phyloP scores from a whole-genome alignment of 2,329 filamentous ascomycete genomes.

The Fusarium marasasianum region DNA sequence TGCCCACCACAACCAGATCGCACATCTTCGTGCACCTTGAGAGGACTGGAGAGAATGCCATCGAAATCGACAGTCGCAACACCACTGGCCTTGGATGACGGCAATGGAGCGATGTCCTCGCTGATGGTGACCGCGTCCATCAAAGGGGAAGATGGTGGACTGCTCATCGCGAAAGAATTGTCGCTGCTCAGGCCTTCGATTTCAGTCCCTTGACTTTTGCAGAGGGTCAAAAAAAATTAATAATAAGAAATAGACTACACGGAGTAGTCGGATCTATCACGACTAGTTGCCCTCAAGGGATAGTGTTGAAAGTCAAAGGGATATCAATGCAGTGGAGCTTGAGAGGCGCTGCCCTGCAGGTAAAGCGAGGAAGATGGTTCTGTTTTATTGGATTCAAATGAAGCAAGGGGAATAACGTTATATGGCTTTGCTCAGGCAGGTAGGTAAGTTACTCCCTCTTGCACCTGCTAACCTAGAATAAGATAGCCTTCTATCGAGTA shows the following conservation, averaged over 20 bases:
- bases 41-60: slow-evolving; percentile 73
- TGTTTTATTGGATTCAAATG: background rate
- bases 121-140: slow-evolving; percentile 62
- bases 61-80: slow-evolving; percentile 71
- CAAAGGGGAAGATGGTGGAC: slow-evolving; percentile 58
- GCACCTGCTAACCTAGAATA: slow-evolving; percentile 29
- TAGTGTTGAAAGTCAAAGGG: background rate
- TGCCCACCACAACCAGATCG: slow-evolving; percentile 90
- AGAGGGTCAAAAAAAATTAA: background rate
- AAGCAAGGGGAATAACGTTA: background rate
- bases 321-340: slow-evolving; percentile 3
- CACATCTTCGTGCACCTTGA: slow-evolving; percentile 86
- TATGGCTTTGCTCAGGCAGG: background rate
- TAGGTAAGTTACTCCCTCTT: background rate
- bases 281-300: slow-evolving; percentile 15
- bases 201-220: background rate
- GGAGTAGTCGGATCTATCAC: slow-evolving; percentile 8
- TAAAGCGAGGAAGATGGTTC: background rate
- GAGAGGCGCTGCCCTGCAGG: background rate
- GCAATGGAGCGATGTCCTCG: slow-evolving; percentile 67
- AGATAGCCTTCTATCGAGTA: slow-evolving; percentile 19
- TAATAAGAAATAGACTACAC: background rate
- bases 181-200: background rate
- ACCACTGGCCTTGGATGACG: slow-evolving; percentile 64
- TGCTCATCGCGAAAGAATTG: slow-evolving; percentile 33